phyloP scores from a whole-genome alignment of 768 basidiomycete species.

The Exsudoporus frostii region DNA sequence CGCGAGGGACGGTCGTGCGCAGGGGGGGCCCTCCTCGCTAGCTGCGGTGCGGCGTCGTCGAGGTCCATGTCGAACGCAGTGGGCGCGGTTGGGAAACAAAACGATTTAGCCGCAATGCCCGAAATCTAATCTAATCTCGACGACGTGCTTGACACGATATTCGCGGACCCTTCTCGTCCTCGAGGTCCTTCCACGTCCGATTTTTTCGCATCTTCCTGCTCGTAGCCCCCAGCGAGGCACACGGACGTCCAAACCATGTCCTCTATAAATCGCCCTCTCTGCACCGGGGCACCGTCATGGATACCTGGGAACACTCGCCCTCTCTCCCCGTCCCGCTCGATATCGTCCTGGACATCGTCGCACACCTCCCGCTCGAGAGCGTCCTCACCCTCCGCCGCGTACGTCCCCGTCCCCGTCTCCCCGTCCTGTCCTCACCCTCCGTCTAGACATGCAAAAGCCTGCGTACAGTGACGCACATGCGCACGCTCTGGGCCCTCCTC shows the following conservation, averaged over 20 bases:
- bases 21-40: conserved; percentile 5
- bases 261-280: background rate
- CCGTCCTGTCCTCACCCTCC: background rate
- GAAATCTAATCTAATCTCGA: conserved; percentile 20
- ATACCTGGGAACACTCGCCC: conserved; percentile 6
- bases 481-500: conserved; percentile 48
- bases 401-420: conserved; percentile 4
- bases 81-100: background rate
- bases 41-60: conserved; percentile 7
- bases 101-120: background rate
- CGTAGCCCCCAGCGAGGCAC: background rate
- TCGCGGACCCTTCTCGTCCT: conserved; percentile 14
- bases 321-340: conserved; percentile 43
- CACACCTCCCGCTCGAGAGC: conserved; percentile 38
- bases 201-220: conserved; percentile 14
- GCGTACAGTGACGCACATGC: conserved; percentile 40
- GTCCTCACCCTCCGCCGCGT: conserved; percentile 50
- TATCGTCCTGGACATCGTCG: conserved; percentile 43
- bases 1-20: conserved; percentile 24
- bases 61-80: conserved; percentile 13
- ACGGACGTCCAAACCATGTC: background rate
- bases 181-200: conserved; percentile 10
- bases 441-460: conserved; percentile 47
- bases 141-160: conserved; percentile 10
- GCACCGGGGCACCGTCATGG: background rate